Conservation (phyloP, 2,329 filamentous ascomycete species). For the Xylariales sp. region DNA sequence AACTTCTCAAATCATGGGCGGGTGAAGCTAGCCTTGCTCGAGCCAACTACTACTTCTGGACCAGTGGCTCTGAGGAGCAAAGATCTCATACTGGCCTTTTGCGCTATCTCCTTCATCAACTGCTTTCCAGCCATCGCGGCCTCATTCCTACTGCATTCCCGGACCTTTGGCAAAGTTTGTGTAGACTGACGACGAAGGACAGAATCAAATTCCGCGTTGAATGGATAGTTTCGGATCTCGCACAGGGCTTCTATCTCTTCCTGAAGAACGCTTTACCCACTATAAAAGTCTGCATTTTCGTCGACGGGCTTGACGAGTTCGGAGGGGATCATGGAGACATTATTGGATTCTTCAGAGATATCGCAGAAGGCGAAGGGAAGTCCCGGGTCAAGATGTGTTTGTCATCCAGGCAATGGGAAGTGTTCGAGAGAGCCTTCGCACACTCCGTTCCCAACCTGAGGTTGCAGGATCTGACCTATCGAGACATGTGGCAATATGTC, state of each 20-base stretch:
- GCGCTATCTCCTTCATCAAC: slow-evolving; percentile 31
- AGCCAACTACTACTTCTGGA: slow-evolving; percentile 43
- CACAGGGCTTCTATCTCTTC: slow-evolving; percentile 18
- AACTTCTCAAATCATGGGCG: slow-evolving; percentile 23
- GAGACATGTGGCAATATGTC: slow-evolving; percentile 19
- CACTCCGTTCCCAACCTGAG: slow-evolving; percentile 16
- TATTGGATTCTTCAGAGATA: slow-evolving; percentile 15
- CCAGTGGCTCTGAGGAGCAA: slow-evolving; percentile 31
- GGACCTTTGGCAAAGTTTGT: slow-evolving; percentile 22
- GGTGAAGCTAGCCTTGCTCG: slow-evolving; percentile 20
- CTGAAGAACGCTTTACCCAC: slow-evolving; percentile 15
- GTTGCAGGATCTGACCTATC: slow-evolving; percentile 19
- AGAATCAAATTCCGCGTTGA: slow-evolving; percentile 24
- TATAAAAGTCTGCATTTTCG: slow-evolving; percentile 20
- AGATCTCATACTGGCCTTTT: slow-evolving; percentile 32
- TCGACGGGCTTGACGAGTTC: slow-evolving; percentile 23
- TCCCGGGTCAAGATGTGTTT: slow-evolving; percentile 21
- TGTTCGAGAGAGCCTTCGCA: slow-evolving; percentile 21
- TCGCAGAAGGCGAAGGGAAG: slow-evolving; percentile 13
- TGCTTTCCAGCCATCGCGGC: slow-evolving; percentile 22
- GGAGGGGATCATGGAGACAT: slow-evolving; percentile 20
- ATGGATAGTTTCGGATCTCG: slow-evolving; percentile 27
- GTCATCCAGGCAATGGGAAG: slow-evolving; percentile 23
- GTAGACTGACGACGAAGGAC: slow-evolving; percentile 23
- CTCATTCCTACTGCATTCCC: slow-evolving; percentile 24